Percentiles rank a stretch among this genome's conserved stretches.
Evolutionary conservation across 306 rosid species (phyloP).

Genomic region (Astragalus membranaceus): DNA sequence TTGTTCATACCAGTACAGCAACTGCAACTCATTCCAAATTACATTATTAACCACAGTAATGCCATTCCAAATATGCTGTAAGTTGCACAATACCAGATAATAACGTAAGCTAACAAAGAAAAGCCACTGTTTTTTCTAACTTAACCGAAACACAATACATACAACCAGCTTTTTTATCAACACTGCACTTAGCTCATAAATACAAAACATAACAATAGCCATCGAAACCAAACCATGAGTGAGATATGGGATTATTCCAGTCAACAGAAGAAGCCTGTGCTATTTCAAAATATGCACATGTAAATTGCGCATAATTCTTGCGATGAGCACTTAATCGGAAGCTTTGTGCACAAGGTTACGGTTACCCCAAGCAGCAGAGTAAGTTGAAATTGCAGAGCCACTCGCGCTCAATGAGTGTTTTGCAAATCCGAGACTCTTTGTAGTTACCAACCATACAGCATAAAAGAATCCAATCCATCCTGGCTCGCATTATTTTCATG

Average conservation of each 20-base stretch:
- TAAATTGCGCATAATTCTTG: background rate
- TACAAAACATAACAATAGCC: background rate
- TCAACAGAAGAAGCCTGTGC: background rate
- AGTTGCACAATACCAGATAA: background rate
- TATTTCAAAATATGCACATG: background rate
- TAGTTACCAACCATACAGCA: constrained; percentile 47
- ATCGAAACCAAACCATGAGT: constrained; percentile 11
- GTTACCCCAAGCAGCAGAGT: constrained; percentile 44
- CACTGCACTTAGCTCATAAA: background rate
- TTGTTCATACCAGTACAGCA: background rate
- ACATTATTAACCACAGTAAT: background rate
- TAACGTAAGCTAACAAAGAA: background rate
- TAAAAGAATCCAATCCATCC: constrained; percentile 82
- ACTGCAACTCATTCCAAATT: background rate
- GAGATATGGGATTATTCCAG: constrained; percentile 3
- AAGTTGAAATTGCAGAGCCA: constrained; percentile 55
- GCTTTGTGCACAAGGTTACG: constrained; percentile 6
- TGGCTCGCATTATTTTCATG: constrained; percentile 23
- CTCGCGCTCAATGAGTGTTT: constrained; percentile 38
- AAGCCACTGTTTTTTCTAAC: constrained; percentile 2
- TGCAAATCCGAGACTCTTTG: constrained; percentile 53
- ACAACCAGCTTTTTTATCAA: background rate
- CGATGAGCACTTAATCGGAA: constrained; percentile 12
- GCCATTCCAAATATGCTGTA: background rate
- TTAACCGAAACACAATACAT: constrained; percentile 7